phyloP scores from a whole-genome alignment of 345 rosid genomes.

The Eucalyptus caleyi region DNA sequence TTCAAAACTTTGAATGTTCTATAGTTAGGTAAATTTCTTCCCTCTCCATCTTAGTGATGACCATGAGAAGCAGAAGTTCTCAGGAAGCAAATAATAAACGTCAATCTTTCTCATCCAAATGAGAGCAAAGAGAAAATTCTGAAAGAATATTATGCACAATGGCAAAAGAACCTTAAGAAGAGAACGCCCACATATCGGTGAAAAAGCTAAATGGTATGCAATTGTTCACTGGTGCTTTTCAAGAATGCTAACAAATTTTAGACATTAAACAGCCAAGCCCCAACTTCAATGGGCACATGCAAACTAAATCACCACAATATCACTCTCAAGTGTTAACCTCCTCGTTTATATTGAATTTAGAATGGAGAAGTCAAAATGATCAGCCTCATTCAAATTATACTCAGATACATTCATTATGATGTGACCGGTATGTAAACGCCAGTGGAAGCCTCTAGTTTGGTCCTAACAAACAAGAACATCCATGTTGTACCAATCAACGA shows the following conservation, averaged over 20 bases:
- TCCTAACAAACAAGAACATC: not conserved
- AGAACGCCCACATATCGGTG: not conserved
- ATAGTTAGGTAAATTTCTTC: not conserved
- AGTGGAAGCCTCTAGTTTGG: not conserved
- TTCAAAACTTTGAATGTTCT: not conserved
- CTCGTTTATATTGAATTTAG: not conserved
- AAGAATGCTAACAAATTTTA: not conserved
- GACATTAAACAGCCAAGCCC: not conserved
- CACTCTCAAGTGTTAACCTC: not conserved
- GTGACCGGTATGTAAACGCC: not conserved
- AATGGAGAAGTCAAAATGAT: not conserved
- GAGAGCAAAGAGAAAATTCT: not conserved
- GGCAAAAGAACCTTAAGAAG: not conserved
- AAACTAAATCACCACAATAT: not conserved
- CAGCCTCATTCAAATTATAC: not conserved
- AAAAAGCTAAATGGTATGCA: not conserved
- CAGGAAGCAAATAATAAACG: not conserved
- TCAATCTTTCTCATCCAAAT: not conserved
- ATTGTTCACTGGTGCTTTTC: not conserved
- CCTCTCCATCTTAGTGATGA: not conserved
- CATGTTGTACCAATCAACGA: not conserved
- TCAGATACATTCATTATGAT: not conserved
- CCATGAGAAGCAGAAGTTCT: not conserved
- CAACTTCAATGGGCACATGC: not conserved
- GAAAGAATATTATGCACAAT: not conserved